Base-by-base conservation (phyloP, 2,329 filamentous ascomycete species). In the Paraconiothyrium brasiliense region DNA sequence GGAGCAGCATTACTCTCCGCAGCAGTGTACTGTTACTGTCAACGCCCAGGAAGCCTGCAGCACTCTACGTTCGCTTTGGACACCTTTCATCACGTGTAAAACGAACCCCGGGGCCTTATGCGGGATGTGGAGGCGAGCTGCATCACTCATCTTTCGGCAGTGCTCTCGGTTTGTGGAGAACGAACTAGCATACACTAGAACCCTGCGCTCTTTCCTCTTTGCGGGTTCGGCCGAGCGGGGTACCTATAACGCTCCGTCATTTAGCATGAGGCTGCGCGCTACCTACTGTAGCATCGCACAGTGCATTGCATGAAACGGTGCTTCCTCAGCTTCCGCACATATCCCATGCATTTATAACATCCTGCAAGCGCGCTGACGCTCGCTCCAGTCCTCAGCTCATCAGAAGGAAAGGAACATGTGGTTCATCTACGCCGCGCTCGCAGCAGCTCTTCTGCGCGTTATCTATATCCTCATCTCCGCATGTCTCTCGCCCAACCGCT, bases 401-500 rank as follows among this genome's bases (percentile, higher is more conserved):
- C 14, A 30, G 4, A 7, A 48, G 6, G 24, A 5, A 6, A 24
- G 20, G 4, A 24, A 10, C 2, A 48, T 48, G 46, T 22, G 20
- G 4, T 11, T 55, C 4, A 43, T 46, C 6, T 46, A 55, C 27
- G 7, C 16, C 10, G 52, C 39, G 5, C 24, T 34, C 37, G 24
- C 52, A 30, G 27, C 27, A 2, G 14, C 24, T 16, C 13, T 48
- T 10, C 20, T 48, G 27, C 60, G 56, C 20, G n/a, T 61, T 27
- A 22, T 65, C 22, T 58, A 60, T 20, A 56, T 51, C 9, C 44
- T 66, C 41, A 7, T 65, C 20, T 57, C 46, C 35, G 46, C 34
- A 1, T 39, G 54, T 13, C 57, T 61, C 20, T 63, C 61, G 2
- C 63, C 67, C 5, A 43, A 66, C 3, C 57, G 60, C 37, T 51